phyloP scores from a whole-genome alignment of 2,329 filamentous ascomycete species.

The Curvularia spicifera region DNA sequence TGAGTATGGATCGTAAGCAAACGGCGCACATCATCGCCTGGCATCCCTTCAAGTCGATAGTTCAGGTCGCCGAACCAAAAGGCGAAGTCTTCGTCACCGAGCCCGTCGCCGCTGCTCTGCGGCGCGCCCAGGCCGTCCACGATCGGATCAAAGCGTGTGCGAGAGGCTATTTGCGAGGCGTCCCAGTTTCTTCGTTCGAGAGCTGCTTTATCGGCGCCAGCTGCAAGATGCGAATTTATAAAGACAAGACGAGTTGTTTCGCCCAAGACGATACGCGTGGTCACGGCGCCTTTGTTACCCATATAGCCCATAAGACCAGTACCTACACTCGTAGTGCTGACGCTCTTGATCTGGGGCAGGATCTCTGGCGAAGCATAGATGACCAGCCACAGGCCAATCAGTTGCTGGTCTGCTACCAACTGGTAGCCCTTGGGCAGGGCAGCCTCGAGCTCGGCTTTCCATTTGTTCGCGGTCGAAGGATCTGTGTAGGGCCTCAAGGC shows the following conservation, averaged over 20 bases:
- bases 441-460: conserved; percentile 77
- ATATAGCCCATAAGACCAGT: conserved; percentile 92
- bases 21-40: conserved; percentile 86
- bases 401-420: conserved; percentile 79
- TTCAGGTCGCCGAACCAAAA: conserved; percentile 99
- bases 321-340: conserved; percentile 82
- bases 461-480: conserved; percentile 72
- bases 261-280: conserved; percentile 80
- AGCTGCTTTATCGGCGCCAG: conserved; percentile 77
- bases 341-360: conserved; percentile 74
- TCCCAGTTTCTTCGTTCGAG: conserved; percentile 92
- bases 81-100: conserved; percentile 90
- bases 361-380: conserved; percentile 84
- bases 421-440: conserved; percentile 79
- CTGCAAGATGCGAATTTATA: conserved; percentile 89
- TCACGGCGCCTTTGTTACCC: conserved; percentile 93
- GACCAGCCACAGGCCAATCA: conserved; percentile 83
- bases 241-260: conserved; percentile 91
- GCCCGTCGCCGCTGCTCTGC: conserved; percentile 64
- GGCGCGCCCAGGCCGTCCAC: conserved; percentile 68
- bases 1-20: conserved; percentile 83
- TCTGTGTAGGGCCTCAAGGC: conserved; percentile 80
- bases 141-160: conserved; percentile 80
- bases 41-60: conserved; percentile 86
- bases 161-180: conserved; percentile 74